phyloP scores from a whole-genome alignment of 1,139 yeast species.

The Nadsonia commutata region DNA sequence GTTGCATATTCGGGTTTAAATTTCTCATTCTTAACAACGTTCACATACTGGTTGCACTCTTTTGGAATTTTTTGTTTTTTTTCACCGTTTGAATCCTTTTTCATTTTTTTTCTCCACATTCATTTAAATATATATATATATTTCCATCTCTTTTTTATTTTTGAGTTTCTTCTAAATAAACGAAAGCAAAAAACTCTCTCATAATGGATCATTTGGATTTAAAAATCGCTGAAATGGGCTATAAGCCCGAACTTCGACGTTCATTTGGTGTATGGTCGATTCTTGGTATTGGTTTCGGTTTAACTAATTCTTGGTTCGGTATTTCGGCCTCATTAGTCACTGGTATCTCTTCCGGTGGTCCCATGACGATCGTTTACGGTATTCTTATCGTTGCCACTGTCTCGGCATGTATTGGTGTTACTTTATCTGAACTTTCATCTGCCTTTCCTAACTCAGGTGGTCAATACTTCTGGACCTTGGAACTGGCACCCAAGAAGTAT shows the following conservation, averaged over 20 bases:
- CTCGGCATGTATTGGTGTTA: slow-evolving; percentile 31
- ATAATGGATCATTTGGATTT: not conserved
- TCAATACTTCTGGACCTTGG: slow-evolving; percentile 46
- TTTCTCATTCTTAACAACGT: no score
- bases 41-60: no score
- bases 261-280: slow-evolving; percentile 40
- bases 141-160: not conserved
- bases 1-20: no score
- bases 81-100: no score
- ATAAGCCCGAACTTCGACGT: slow-evolving; percentile 29
- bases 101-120: not conserved
- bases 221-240: slow-evolving; percentile 15
- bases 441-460: slow-evolving; percentile 48
- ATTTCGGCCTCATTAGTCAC: slow-evolving; percentile 36
- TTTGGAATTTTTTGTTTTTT: no score
- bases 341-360: slow-evolving; percentile 37
- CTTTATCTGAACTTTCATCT: slow-evolving; percentile 37
- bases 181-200: not conserved
- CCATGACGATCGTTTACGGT: slow-evolving; percentile 34
- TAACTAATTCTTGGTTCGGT: slow-evolving; percentile 43
- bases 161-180: not conserved
- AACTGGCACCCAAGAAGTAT: slow-evolving; percentile 35
- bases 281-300: slow-evolving; percentile 35
- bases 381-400: slow-evolving; percentile 36
- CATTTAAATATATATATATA: not conserved